Base-by-base conservation (phyloP, 208 protist species). In the Trichomonas gallinae region DNA sequence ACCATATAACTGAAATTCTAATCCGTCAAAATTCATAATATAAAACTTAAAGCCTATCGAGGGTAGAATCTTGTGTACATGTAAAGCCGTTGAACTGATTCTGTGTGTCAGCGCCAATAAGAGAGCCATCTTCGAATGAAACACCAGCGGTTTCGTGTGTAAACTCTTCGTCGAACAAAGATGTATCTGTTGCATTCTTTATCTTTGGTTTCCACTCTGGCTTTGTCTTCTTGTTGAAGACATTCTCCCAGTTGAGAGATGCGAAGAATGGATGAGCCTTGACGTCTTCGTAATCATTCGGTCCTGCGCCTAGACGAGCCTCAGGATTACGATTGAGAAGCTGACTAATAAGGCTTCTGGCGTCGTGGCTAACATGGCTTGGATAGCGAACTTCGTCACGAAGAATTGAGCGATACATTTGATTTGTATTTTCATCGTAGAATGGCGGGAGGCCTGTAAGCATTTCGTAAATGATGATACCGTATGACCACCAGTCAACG, bases 231-330 rank as follows among this genome's bases (percentile, higher is more conserved):
- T 93, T 96, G 11, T 81, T 38, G 8, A 96, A 38, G 1, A 96
- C 46, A 9, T 85, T 48, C 21, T 96, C 45, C 72, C 72, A 97
- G n/a, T 97, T 89, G 40, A 97, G 11, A 26, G 42, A 9, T 38
- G n/a, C 38, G 83, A 97, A 97, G 34, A 97, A 97, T 46, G 63
- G 58, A 96, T 97, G 97, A 40, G 10, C 89, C 38, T 85, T 96
- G 40, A 97, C 51, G 2, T 97, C 97, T 58, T 97, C 97, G 13
- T 97, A n/a, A 72, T 97, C 97, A 3, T 10, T 45, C 6, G 42
- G 44, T 26, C 51, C 40, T 10, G 51, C 13, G 0, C 96, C 96
- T 13, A 97, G 96, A 26, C 88, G 38, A 38, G 15, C 3, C 36
- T 23, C 51, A 31, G 97, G 96, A 96, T 97, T 46, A 51, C 97